Percentiles rank a stretch among this genome's conserved stretches.
phyloP scores from a whole-genome alignment of 139 green algal genomes.

The Penium margaritaceum region DNA sequence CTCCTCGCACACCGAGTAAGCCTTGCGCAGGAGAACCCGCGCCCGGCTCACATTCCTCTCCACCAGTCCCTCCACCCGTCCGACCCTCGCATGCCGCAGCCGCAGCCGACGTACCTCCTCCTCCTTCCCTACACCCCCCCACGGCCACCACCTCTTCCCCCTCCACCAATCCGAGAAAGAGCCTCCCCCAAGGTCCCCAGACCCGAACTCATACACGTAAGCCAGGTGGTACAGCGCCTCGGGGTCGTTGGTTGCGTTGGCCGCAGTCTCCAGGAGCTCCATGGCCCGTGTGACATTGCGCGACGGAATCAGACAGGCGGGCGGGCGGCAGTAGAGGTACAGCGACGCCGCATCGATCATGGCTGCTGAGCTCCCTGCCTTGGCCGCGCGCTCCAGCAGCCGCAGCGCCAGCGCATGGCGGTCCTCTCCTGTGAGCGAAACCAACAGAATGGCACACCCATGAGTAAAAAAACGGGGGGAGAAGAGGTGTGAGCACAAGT shows the following conservation, averaged over 20 bases:
- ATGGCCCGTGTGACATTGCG: background rate
- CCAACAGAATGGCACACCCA: background rate
- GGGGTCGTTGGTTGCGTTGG: background rate
- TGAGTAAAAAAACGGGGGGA: too few relatives aligned
- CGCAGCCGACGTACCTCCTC: background rate
- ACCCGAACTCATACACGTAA: too few relatives aligned
- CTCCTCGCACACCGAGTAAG: too few relatives aligned
- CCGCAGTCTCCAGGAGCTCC: too few relatives aligned
- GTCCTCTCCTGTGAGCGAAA: background rate
- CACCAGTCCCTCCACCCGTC: background rate
- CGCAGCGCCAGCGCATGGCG: background rate
- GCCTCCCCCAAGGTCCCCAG: too few relatives aligned
- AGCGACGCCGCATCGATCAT: background rate
- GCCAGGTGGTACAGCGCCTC: slow-evolving; percentile 1
- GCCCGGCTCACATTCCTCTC: background rate
- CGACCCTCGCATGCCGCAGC: too few relatives aligned
- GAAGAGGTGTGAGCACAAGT: background rate
- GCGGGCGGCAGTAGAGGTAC: background rate
- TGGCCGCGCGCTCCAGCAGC: background rate
- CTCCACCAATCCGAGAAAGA: too few relatives aligned
- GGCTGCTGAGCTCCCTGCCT: background rate
- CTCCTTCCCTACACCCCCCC: too few relatives aligned
- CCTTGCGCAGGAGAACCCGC: too few relatives aligned
- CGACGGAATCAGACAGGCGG: background rate
- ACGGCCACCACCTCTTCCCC: too few relatives aligned